phyloP scores from a whole-genome alignment of 2,329 filamentous ascomycete species.

The Pseudogymnoascus sp. region DNA sequence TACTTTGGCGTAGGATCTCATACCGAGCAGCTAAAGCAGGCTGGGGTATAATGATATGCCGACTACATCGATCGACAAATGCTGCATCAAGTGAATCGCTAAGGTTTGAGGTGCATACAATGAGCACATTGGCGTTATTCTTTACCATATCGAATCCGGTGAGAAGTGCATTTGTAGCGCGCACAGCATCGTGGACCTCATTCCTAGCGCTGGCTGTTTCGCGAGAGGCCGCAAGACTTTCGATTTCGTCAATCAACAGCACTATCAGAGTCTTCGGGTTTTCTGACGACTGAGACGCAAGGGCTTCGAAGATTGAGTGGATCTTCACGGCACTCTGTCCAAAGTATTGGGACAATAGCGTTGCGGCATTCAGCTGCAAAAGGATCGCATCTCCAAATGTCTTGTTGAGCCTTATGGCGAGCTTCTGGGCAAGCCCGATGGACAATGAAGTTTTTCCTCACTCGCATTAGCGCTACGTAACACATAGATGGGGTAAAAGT shows the following conservation, averaged over 20 bases:
- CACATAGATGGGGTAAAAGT: too few relatives aligned
- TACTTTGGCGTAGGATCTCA: constrained; percentile 24
- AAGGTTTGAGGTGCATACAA: constrained; percentile 30
- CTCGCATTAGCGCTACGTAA: background rate
- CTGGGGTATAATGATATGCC: constrained; percentile 20
- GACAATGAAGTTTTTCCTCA: constrained; percentile 77
- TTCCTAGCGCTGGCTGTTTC: constrained; percentile 21
- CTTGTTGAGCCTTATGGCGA: constrained; percentile 39
- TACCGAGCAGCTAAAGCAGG: constrained; percentile 25
- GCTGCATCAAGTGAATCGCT: constrained; percentile 25
- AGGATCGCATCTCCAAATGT: constrained; percentile 34
- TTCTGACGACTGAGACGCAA: constrained; percentile 28
- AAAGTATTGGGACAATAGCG: constrained; percentile 42
- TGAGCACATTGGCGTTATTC: constrained; percentile 24
- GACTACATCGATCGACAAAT: constrained; percentile 28
- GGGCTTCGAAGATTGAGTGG: constrained; percentile 36
- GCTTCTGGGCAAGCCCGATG: constrained; percentile 75
- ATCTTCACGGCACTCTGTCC: constrained; percentile 42
- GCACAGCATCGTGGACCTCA: constrained; percentile 28
- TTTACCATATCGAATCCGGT: constrained; percentile 27
- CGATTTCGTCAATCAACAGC: constrained; percentile 32
- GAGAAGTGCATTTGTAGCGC: constrained; percentile 31
- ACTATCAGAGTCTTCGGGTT: constrained; percentile 24
- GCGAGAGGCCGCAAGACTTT: constrained; percentile 29
- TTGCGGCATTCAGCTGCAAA: constrained; percentile 40